Evolutionary conservation across 163 green algal genomes (phyloP), one percentile per base, ranked within the genome.

Genomic region (Chlorella variabilis): DNA sequence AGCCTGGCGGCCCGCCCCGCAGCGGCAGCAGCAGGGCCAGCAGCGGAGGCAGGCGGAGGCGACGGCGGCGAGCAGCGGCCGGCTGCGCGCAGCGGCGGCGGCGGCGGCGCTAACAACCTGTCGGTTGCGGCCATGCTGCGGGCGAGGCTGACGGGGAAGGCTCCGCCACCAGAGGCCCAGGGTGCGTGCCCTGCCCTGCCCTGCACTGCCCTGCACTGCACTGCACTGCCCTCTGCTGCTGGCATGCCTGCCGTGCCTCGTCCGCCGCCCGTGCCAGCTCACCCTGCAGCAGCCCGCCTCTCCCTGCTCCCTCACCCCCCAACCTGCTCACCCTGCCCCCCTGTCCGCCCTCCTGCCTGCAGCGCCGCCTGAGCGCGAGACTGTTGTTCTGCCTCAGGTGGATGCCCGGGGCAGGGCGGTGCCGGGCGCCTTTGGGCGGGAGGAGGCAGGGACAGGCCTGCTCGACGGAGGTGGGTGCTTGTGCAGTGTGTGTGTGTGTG

Each of bases 391-490:
- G 74, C 91, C 92, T 2, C 49, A 92, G 73, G 87, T 97, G 70
- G 93, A 97, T 65, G 85, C 84, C 0, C 15, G 71, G 3, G 94
- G 94, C 2, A 80, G 91, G 21, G 93, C 93, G 3, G 85, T 88
- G 75, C 89, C 89, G 7, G 94, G 94, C 23, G 93, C 92, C 0
- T 97, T 98, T 90, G 94, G 94, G 0, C 85, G 94, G 25, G 92
- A 94, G 62, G 73, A 78, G 23, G 90, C 91, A 18, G 78, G 77
- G 1, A 48, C 69, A 0, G 27, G 31, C 48, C 21, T 76, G 54
- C 6, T 45, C 2, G 39, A 59, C 51, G 80, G 70, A 54, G 69
- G 74, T 80, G 74, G 5, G 31, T 63, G n/a, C n/a, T n/a, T n/a
- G n/a, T n/a, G n/a, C n/a, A n/a, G n/a, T n/a, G n/a, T n/a, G n/a